Evolutionary conservation across 495 filamentous ascomycete species (phyloP).

Genomic region (Neurospora sublineolata): DNA sequence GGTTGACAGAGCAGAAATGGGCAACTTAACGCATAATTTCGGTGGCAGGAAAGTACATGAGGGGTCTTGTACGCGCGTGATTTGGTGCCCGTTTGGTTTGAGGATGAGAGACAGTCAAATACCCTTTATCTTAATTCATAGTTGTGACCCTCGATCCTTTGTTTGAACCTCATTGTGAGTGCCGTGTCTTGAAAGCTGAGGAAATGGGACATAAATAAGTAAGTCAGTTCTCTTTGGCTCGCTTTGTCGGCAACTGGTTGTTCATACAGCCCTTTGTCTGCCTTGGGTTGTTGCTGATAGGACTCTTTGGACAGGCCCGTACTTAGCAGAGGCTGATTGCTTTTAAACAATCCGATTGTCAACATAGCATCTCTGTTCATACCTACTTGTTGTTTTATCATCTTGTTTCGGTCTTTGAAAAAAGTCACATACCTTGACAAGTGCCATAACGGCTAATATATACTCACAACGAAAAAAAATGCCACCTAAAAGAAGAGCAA

Average conservation of each 20-base stretch:
- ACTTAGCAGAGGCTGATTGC: not conserved
- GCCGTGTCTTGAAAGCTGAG: not conserved
- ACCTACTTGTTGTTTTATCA: not conserved
- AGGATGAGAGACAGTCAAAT: not conserved
- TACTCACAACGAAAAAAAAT: not conserved
- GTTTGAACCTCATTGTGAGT: not conserved
- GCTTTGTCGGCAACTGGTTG: not conserved
- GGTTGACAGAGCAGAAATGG: not conserved
- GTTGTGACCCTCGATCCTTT: not conserved
- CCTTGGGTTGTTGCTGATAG: not conserved
- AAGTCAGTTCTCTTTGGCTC: not conserved
- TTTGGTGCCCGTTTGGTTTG: not conserved
- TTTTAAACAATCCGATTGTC: not conserved
- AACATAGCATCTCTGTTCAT: not conserved
- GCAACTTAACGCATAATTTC: not conserved
- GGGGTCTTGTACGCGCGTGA: not conserved
- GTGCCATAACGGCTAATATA: not conserved
- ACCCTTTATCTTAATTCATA: not conserved
- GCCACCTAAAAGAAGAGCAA: not conserved
- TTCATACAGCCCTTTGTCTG: not conserved
- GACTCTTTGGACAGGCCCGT: not conserved
- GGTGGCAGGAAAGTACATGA: not conserved
- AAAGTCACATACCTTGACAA: not conserved
- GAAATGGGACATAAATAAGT: not conserved
- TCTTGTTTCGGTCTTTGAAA: not conserved